Evolutionary conservation across 345 rosid species (phyloP).

Genomic region (Eutrema japonicum): DNA sequence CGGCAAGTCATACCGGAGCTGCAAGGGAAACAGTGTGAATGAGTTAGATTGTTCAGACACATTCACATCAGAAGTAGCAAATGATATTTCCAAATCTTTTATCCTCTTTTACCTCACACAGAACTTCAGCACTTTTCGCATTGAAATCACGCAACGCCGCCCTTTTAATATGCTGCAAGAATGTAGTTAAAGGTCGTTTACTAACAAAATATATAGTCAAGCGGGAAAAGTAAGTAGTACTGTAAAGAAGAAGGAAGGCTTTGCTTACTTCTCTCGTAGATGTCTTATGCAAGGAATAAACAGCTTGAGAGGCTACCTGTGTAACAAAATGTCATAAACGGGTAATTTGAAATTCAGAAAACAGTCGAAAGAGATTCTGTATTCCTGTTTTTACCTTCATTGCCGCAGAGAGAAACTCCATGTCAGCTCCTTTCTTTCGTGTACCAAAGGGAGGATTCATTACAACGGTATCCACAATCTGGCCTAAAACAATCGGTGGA

Average conservation of each 20-base stretch:
- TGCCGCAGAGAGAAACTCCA: constrained; percentile 76
- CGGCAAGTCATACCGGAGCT: constrained; percentile 84
- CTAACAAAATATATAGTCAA: background rate
- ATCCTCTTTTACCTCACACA: constrained; percentile 67
- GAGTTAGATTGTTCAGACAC: constrained; percentile 6
- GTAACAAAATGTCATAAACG: background rate
- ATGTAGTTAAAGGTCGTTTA: background rate
- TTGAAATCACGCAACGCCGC: constrained; percentile 74
- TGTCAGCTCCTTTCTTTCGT: constrained; percentile 85
- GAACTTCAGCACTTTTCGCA: constrained; percentile 85
- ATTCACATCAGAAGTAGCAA: constrained; percentile 21
- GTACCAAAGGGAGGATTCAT: constrained; percentile 99
- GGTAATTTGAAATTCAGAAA: background rate
- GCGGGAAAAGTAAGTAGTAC: background rate
- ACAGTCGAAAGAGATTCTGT: background rate
- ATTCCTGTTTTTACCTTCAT: constrained; percentile 57
- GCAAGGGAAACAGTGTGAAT: constrained; percentile 19
- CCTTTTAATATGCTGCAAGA: constrained; percentile 69
- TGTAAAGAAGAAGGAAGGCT: constrained; percentile 5
- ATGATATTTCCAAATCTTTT: background rate
- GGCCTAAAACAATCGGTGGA: constrained; percentile 49
- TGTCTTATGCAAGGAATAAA: constrained; percentile 97
- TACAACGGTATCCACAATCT: constrained; percentile 72
- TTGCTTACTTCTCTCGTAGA: constrained; percentile 90
- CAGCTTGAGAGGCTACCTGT: constrained; percentile 81